Conservation (phyloP, 768 basidiomycete genomes). For the Psilocybe azurescens region DNA sequence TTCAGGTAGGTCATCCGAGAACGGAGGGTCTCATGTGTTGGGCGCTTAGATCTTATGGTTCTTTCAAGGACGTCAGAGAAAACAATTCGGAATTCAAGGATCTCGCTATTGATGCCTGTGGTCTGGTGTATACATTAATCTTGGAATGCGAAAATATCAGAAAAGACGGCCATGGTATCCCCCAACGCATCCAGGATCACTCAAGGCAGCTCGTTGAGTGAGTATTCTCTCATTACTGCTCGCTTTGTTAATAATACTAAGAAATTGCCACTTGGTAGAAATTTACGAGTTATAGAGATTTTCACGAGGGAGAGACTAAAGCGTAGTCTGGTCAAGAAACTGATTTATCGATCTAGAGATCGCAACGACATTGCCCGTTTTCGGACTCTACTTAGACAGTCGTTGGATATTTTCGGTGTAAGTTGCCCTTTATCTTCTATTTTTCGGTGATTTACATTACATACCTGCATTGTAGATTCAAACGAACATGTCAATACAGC, state of each 20-base stretch:
- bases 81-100: constrained; percentile 7
- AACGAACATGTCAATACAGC: constrained; percentile 9
- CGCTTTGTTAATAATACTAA: too few relatives aligned
- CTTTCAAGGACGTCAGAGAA: constrained; percentile 8
- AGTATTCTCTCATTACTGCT: neutral
- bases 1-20: neutral
- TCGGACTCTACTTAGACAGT: constrained; percentile 9
- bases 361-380: constrained; percentile 8
- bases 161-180: constrained; percentile 1
- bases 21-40: too few relatives aligned
- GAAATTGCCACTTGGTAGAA: neutral
- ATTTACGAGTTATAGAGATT: constrained; percentile 1
- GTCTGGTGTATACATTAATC: constrained; percentile 11
- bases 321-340: constrained; percentile 3
- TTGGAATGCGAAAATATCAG: constrained; percentile 12
- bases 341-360: constrained; percentile 9
- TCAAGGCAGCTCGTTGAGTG: neutral
- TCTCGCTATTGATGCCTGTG: constrained; percentile 11
- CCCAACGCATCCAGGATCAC: neutral
- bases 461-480: constrained; percentile 3
- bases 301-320: constrained; percentile 6
- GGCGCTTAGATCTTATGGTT: too few relatives aligned
- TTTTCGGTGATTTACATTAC: neutral
- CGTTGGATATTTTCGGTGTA: constrained; percentile 15
- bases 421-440: neutral